A percentile compares a stretch with the other conserved stretches of the same genome.
These are phyloP conservation scores for Boeremia lycopersici DNA, from an alignment of 2,329 filamentous ascomycete species.

Conservation along the genomic window DNA sequence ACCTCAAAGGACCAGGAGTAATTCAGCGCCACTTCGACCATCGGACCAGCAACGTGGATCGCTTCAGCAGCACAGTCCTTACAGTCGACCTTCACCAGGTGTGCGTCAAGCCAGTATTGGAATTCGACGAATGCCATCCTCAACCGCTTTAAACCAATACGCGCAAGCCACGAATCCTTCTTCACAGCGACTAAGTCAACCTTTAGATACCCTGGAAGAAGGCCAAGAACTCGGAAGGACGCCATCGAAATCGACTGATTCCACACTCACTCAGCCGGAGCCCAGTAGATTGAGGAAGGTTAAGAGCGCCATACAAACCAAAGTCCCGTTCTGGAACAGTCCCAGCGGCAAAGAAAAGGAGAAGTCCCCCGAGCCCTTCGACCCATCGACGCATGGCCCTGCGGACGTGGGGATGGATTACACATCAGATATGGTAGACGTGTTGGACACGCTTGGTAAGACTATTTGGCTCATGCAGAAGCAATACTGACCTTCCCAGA, in stretches of 20 bases:
- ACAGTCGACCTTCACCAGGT: constrained; percentile 33
- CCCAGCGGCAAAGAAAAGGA: constrained; percentile 18
- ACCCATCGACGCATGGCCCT: neutral
- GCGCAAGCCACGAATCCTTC: constrained; percentile 29
- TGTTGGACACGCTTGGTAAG: constrained; percentile 72
- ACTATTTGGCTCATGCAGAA: constrained; percentile 1
- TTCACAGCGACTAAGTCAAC: constrained; percentile 30
- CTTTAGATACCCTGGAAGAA: constrained; percentile 39
- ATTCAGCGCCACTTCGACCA: constrained; percentile 29
- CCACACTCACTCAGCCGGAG: constrained; percentile 21
- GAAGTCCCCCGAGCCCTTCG: constrained; percentile 7
- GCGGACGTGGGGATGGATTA: constrained; percentile 53
- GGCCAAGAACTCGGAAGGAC: constrained; percentile 30
- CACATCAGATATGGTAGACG: constrained; percentile 66
- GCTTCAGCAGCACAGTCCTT: constrained; percentile 24
- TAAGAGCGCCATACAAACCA: constrained; percentile 36
- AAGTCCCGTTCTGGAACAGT: constrained; percentile 35
- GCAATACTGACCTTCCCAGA: constrained; percentile 57
- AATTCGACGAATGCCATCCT: constrained; percentile 43
- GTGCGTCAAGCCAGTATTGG: constrained; percentile 45
- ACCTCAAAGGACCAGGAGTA: constrained; percentile 34
- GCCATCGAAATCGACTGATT: constrained; percentile 25
- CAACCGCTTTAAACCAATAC: constrained; percentile 28
- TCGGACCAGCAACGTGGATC: constrained; percentile 11
- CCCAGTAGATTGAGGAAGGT: constrained; percentile 35